Percentiles rank a stretch among this genome's conserved stretches.
phyloP scores from a whole-genome alignment of 2,329 filamentous ascomycete genomes.

The Allantophomopsis cytisporea region DNA sequence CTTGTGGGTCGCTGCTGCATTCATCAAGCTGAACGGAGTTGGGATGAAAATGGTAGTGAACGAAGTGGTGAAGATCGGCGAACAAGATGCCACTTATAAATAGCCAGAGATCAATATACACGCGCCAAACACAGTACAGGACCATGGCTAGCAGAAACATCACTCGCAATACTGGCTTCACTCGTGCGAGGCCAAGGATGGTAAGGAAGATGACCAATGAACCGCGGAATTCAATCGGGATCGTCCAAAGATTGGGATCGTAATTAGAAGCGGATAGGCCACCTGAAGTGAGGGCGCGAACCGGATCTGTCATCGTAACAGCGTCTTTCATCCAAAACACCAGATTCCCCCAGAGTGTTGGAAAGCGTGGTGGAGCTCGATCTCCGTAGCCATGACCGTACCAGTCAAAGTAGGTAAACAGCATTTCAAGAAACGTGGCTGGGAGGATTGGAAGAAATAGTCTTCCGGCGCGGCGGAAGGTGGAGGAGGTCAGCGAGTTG shows the following conservation, averaged over 20 bases:
- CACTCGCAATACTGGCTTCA: background rate
- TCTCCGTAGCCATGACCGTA: background rate
- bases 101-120: background rate
- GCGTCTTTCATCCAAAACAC: background rate
- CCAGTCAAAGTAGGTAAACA: slow-evolving; percentile 15
- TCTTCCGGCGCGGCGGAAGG: slow-evolving; percentile 26
- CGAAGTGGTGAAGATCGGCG: background rate
- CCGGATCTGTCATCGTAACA: background rate
- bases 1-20: background rate
- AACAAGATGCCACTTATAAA: slow-evolving; percentile 1
- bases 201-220: slow-evolving; percentile 20
- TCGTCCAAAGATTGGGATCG: slow-evolving; percentile 21
- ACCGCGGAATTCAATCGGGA: slow-evolving; percentile 20
- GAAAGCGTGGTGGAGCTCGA: background rate
- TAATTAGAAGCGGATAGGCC: slow-evolving; percentile 10
- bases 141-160: background rate
- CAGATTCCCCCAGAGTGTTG: background rate
- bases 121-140: background rate
- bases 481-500: slow-evolving; percentile 23
- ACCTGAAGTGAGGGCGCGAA: slow-evolving; percentile 2
- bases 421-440: slow-evolving; percentile 20
- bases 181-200: slow-evolving; percentile 14
- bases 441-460: slow-evolving; percentile 26
- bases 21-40: background rate
- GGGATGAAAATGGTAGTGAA: background rate